Base-by-base conservation (phyloP, 1,284 basidiomycete species). In the Naganishia liquefaciens region DNA sequence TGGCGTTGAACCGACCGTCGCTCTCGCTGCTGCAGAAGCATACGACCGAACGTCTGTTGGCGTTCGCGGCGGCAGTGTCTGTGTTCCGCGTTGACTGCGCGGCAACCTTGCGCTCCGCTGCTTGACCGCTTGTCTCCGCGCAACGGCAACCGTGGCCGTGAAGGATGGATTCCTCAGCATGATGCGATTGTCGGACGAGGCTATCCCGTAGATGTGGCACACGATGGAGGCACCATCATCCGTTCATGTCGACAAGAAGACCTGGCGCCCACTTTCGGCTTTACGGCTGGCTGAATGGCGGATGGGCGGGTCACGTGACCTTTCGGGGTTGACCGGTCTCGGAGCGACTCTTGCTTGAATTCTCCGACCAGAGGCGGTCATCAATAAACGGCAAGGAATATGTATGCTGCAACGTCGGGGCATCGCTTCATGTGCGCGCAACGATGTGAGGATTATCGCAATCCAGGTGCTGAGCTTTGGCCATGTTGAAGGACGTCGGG, bases 21-120 rank as follows among this genome's bases (percentile, higher is more conserved):
- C 51, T 9, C 39, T 53, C 11, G 39, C n/a, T 5, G 51, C 51
- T n/a, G 51, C 51, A 10, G 51, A 30, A 7, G 51, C 51, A 21
- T n/a, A 53, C 9, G 51, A 21, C 15, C 51, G 17, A 5, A 23
- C 9, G 33, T 39, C 37, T 13, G 30, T 10, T 15, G 28, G 25
- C 11, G 15, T 30, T 30, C 33, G 33, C 15, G 25, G 21, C 37
- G 51, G 33, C 19, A 15, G 11, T 37, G 37, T 7, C 33, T 33
- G 25, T n/a, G 33, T 39, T 39, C 33, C 30, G 51, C 19, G 27
- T 21, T 37, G 28, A 9, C 21, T 30, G 13, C 39, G 28, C 19
- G 33, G 33, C 21, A 37, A 30, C 11, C 51, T 28, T 53, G n/a
- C 39, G n/a, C 19, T 53, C 23, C 51, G 51, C n/a, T 53, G 51